Evolutionary conservation across 2,329 filamentous ascomycete genomes (phyloP), one percentile per base, ranked within the genome.

Genomic region (Fusarium paranaense): DNA sequence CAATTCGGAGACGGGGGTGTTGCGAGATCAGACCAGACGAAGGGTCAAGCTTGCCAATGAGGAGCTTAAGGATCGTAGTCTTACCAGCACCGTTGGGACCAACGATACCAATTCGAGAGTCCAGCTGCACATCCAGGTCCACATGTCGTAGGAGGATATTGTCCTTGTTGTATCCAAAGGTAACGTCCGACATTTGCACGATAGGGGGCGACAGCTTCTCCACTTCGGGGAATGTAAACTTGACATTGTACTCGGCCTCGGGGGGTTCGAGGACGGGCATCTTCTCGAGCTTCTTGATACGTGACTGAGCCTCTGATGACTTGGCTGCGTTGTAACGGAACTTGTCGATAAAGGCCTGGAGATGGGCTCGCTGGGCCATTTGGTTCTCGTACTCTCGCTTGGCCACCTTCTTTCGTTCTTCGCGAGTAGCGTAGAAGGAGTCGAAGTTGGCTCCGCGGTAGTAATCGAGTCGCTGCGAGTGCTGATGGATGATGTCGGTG

Each of bases 261-360:
- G 97, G 97, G 1, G 95, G 83, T 78, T 97, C 93, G 62, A 99
- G 89, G 2, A 98, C 87, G 2, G 97, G 97, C 94, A 99, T 98
- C 80, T 94, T 95, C 84, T 99, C 97, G 71, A 99, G 88, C 83
- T 99, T 99, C 89, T 99, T 99, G 90, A 99, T 98, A 80, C 97
- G 92, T 1, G 96, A 98, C 82, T 99, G 97, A 2, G 97, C 97
- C 87, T 99, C 97, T 10, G 96, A 98, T 1, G 97, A 98, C 84
- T 99, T 99, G 80, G 96, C 97, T 32, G 97, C 97, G 81, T 99
- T 99, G 89, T 99, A 99, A 62, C 97, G 92, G 89, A 99, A 99
- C 86, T 99, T 99, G 89, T 99, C 97, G 85, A 99, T 99, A 85
- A 99, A 99, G 32, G 94, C 92, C 86, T 99, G 97, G 73, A 99